Base-by-base conservation (phyloP, 2,329 filamentous ascomycete species). In the Aspergillus pseudoviridinutans region DNA sequence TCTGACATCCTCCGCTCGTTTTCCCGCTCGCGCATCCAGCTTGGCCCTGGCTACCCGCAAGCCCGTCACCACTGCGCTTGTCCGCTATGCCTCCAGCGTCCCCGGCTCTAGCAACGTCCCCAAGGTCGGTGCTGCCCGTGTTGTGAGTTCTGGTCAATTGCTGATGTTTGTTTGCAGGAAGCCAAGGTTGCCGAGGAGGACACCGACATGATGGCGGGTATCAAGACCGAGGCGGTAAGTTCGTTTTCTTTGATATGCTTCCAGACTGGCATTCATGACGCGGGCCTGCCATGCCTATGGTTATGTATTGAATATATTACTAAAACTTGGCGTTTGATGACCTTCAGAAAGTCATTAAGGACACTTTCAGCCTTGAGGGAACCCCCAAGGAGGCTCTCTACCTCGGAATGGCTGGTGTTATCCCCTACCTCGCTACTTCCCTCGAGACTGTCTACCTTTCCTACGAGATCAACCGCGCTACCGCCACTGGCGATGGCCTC, bases 381-480 rank as follows among this genome's bases (percentile, higher is more conserved):
- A 88, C 91, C 3, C 89, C 89, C 7, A 84, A 80, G 66, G 85
- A 90, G 70, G 84, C 88, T 24, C 81, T 87, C 51, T 79, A 82
- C 57, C 81, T 92, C 47, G 89, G 89, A 56, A 79, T 90, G 58
- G 89, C 89, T 5, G 92, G 91, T 68, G 87, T 95, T 1, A 68
- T 96, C 4, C 91, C 94, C 49, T 97, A 96, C 75, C 79, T 95
- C 9, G 89, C 82, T 46, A 97, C 92, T 4, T 96, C 92, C 0
- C 70, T 92, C 3, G 85, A 90, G 35, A 96, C 92, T 0, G 82
- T 95, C 54, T 92, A 87, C 71, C 86, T 95, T 42, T 86, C 90
- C 2, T 96, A 87, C 82, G 87, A 94, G 68, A 85, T 96, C 63
- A 92, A 91, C 71, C 86, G 88, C 60, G 78, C 84, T 1, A 81